A percentile compares a stretch with the other conserved stretches of the same genome.
These are phyloP conservation scores for Angomonas deanei DNA, from an alignment of 208 protist species.

Conservation along the genomic window DNA sequence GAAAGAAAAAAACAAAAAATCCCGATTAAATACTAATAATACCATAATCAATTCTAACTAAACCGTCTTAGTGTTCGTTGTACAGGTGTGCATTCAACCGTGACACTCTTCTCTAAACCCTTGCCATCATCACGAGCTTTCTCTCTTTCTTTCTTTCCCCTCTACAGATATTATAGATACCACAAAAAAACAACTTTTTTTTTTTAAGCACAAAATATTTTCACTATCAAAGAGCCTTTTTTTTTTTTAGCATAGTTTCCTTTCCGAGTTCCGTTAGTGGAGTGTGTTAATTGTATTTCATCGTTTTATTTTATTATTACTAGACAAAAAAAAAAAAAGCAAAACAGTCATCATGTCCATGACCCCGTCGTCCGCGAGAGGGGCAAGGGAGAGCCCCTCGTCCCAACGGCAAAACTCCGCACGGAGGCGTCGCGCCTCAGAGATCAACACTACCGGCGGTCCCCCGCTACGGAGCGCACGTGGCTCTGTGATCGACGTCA, in stretches of 20 bases:
- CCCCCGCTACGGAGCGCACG: background rate
- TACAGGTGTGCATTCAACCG: no score
- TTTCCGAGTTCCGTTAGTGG: slow-evolving; percentile 1
- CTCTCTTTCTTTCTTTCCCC: background rate
- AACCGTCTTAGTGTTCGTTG: no score
- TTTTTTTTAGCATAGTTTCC: slow-evolving; percentile 8
- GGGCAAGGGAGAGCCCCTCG: background rate
- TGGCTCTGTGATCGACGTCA: background rate
- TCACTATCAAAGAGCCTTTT: background rate
- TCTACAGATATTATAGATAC: no score
- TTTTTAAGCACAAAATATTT: background rate
- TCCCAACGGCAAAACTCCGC: slow-evolving; percentile 5
- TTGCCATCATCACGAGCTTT: background rate
- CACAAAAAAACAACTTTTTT: no score
- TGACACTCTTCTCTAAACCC: no score
- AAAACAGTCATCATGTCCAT: background rate
- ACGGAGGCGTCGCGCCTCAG: slow-evolving; percentile 8
- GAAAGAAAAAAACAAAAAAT: background rate
- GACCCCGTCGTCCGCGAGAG: slow-evolving; percentile 1
- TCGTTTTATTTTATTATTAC: background rate
- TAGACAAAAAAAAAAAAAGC: slow-evolving; percentile 1
- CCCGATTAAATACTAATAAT: background rate
- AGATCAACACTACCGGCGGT: slow-evolving; percentile 1
- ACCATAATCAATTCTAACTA: no score
- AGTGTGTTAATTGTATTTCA: background rate